A percentile compares a stretch with the other conserved stretches of the same genome.
These are phyloP conservation scores for Calonectria multiphialidica DNA, from an alignment of 2,329 filamentous ascomycete genomes.

Conservation along the genomic window DNA sequence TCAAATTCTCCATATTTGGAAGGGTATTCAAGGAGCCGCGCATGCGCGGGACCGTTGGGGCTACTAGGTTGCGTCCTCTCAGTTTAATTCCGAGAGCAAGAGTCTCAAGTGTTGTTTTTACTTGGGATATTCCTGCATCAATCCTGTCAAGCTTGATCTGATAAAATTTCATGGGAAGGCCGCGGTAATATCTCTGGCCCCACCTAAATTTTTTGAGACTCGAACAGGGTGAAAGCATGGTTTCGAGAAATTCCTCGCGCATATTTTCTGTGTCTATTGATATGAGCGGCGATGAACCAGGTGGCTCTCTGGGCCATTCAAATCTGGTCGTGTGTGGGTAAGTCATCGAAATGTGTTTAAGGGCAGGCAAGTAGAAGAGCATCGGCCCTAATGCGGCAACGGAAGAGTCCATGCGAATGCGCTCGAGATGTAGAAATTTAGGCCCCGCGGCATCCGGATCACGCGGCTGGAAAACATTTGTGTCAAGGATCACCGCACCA, in stretches of 20 bases:
- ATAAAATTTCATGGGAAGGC: background rate
- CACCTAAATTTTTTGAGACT: background rate
- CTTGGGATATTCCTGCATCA: background rate
- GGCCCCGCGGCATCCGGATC: background rate
- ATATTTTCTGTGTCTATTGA: background rate
- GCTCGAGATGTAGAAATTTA: background rate
- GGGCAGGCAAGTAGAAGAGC: background rate
- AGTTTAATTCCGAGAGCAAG: background rate
- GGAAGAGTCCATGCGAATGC: background rate
- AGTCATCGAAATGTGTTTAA: background rate
- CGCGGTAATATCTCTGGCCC: background rate
- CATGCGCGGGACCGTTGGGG: too few species aligned
- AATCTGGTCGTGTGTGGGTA: background rate
- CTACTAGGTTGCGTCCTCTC: background rate
- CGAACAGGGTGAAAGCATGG: background rate
- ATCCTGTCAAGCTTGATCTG: background rate
- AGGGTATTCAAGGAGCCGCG: background rate
- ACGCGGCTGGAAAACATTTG: background rate
- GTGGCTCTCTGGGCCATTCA: background rate
- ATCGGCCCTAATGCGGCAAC: background rate
- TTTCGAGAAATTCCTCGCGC: background rate
- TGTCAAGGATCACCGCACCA: background rate
- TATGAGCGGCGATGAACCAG: background rate
- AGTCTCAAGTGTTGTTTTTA: background rate
- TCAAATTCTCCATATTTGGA: background rate